Percentiles rank a stretch among this genome's conserved stretches.
Conservation (phyloP, 441 rosid genomes). For the Arabidopsis lyrata region DNA sequence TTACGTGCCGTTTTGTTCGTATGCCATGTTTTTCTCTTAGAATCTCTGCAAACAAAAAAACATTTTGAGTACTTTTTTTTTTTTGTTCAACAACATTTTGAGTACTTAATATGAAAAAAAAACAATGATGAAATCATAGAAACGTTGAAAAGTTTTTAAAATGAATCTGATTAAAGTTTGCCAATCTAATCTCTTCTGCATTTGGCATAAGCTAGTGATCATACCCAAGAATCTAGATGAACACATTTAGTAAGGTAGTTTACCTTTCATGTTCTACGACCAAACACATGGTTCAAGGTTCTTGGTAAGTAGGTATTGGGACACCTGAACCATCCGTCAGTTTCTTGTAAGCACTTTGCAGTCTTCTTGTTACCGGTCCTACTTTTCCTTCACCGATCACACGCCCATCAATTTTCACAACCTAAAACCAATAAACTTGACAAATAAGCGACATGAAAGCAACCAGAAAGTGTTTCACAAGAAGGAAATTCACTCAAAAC, state of each 20-base stretch:
- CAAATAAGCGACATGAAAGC: neutral
- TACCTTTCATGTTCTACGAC: constrained; percentile 29
- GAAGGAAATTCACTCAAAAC: neutral
- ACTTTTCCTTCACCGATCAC: constrained; percentile 57
- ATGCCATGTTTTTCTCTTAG: neutral
- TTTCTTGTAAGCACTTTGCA: constrained; percentile 71
- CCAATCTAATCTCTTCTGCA: neutral
- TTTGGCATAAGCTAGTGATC: constrained; percentile 9
- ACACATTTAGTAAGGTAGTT: constrained; percentile 2
- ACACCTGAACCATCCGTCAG: constrained; percentile 72
- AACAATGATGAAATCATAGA: no score
- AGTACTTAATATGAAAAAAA: no score
- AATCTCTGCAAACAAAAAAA: constrained; percentile 13
- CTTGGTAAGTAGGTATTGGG: constrained; percentile 58
- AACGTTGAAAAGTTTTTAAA: no score
- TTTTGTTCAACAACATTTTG: no score
- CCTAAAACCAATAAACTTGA: constrained; percentile 47
- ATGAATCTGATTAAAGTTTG: neutral
- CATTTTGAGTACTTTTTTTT: neutral
- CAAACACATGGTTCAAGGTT: constrained; percentile 25
- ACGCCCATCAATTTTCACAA: constrained; percentile 80
- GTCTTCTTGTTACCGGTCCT: constrained; percentile 64
- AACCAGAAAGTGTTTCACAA: neutral
- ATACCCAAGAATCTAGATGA: neutral
- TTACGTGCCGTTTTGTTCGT: constrained; percentile 12